Evolutionary conservation across 2,329 filamentous ascomycete species (phyloP), one percentile per base, ranked within the genome.

Genomic region (Botrytis galanthina): DNA sequence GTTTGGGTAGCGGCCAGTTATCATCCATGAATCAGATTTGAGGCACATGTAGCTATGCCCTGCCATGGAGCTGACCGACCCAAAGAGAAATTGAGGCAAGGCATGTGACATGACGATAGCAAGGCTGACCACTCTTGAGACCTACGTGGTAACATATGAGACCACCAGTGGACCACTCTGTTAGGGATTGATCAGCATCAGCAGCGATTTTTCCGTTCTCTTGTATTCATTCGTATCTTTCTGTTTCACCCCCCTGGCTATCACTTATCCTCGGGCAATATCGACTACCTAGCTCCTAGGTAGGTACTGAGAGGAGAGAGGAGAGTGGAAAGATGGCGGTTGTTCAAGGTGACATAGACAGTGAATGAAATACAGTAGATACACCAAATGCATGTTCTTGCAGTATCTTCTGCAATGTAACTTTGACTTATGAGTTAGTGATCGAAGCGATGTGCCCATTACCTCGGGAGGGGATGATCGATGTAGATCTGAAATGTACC

Each of bases 381-480:
- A 42, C 61, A n/a, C 37, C 61, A 63, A 42, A 44, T 44, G 61
- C 26, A 42, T 29, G 26, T 29, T 44, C 37, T 37, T 48, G 62
- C 29, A 35, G 42, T 20, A 66, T 66, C 42, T 35, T 39, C 26
- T 66, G 62, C 62, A 39, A 62, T 62, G 60, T 61, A 39, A 63
- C 61, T 63, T 20, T 16, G 61, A 18, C 61, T 44, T 42, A 14
- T 8, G 18, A 16, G 37, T 8, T n/a, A 16, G 37, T 62, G 51
- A 62, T 39, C 60, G 22, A n/a, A 16, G 9, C 29, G 29, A 35
- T 35, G 29, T 57, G 18, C 51, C 51, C n/a, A 18, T 57, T 57
- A 12, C 51, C 29, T 35, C 9, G 29, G 60, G 37, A 42, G 35
- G 35, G n/a, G 59, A 39, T 61, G 59, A 35, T 32, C 12, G n/a